Evolutionary conservation across 2,329 filamentous ascomycete species (phyloP), one percentile per base, ranked within the genome.

Genomic region (Biscogniauxia sp.): DNA sequence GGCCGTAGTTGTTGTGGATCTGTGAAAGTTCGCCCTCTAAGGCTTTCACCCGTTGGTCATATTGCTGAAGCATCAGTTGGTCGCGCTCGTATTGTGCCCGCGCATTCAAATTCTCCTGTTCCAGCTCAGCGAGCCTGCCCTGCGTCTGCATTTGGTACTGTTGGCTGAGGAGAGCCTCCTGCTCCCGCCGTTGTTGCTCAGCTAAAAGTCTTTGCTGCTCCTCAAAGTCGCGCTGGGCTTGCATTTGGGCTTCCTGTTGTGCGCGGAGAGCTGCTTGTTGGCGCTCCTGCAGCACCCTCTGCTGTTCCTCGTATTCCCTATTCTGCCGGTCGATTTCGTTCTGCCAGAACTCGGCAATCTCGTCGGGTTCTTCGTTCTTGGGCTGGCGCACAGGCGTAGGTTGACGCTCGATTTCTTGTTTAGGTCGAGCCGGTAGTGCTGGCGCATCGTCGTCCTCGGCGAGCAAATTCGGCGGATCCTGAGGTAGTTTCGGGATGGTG

Each of bases 341-440:
- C 78, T 96, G 96, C 95, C 95, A 99, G 76, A 99, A 99, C 70
- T 99, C 95, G 56, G 92, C 92, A 72, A 99, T 98, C 54, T 96
- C 92, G 71, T 95, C 93, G 0, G 94, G 94, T 70, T 97, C 95
- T 3, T 93, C 88, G 0, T 85, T 79, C 68, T 88, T 88, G 6
- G 87, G 84, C 54, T 84, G 81, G 9, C 86, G 85, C 1, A 90
- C 86, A 1, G 92, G 90, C 1, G 89, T 88, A 1, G 91, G 88
- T 58, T 85, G 79, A 74, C 78, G 82, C 79, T 82, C 89, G 69
- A 85, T 91, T 78, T 83, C 93, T 81, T 81, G 90, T 79, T 84
- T 97, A 75, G 81, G 95, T 62, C 95, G 85, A 23, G 88, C 86
- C 0, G 95, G 95, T 57, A 99, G 80, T 13, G 91, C 89, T 1